Evolutionary conservation across 2,329 filamentous ascomycete genomes (phyloP).

Genomic region (Penicillium concentricum): DNA sequence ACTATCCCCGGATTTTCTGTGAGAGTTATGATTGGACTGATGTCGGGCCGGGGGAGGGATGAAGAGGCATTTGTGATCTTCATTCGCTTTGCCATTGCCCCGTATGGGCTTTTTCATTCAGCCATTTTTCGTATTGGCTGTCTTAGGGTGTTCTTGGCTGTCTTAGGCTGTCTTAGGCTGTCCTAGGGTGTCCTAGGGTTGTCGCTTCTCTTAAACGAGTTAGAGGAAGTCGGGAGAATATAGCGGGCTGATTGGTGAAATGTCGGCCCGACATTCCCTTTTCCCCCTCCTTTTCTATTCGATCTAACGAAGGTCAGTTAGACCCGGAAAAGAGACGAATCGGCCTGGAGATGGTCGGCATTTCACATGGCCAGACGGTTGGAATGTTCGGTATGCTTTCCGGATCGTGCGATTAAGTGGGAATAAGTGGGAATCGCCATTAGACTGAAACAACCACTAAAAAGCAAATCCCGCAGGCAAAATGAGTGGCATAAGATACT

Average conservation of each 20-base stretch:
- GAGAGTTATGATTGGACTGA: background rate
- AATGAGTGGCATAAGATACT: background rate
- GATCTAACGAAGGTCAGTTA: background rate
- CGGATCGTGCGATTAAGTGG: background rate
- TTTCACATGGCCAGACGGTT: background rate
- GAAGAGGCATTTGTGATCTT: background rate
- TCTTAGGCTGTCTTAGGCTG: too few species aligned
- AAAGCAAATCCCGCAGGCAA: background rate
- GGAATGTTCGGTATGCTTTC: background rate
- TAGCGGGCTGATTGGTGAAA: background rate
- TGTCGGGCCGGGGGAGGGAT: background rate
- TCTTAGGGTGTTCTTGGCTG: too few species aligned
- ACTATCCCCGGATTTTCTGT: conserved; percentile 3
- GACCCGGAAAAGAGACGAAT: conserved; percentile 1
- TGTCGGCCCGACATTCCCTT: conserved; percentile 2
- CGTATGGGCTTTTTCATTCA: background rate
- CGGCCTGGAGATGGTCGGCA: background rate
- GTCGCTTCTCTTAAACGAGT: background rate
- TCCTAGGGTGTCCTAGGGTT: background rate
- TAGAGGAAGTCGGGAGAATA: background rate
- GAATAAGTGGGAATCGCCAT: background rate
- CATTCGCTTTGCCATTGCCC: background rate
- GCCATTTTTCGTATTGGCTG: background rate
- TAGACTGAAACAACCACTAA: background rate
- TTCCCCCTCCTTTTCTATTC: background rate